Conservation (phyloP, 2,329 filamentous ascomycete species). For the Penicillium sp. region DNA sequence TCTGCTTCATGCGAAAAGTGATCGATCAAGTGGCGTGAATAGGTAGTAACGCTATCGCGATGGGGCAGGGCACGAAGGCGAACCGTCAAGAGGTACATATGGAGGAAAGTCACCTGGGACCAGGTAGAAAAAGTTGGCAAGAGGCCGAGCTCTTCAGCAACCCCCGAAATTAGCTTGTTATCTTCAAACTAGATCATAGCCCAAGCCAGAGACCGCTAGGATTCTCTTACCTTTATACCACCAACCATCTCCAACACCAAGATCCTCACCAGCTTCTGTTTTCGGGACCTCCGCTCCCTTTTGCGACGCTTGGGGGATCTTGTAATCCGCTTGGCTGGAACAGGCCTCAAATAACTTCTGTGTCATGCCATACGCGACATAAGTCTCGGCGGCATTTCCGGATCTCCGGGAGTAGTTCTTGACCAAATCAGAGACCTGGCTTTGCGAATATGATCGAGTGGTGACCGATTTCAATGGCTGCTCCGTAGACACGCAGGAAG, state of each 20-base stretch:
- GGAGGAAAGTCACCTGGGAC: constrained; percentile 93
- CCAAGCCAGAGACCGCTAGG: neutral
- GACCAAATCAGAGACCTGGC: constrained; percentile 26
- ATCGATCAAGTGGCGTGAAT: constrained; percentile 88
- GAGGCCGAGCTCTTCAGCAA: constrained; percentile 65
- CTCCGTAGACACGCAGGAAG: constrained; percentile 4
- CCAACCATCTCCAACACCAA: constrained; percentile 70
- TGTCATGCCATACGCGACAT: constrained; percentile 75
- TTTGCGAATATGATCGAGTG: constrained; percentile 16
- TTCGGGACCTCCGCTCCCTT: constrained; percentile 66
- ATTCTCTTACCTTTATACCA: constrained; percentile 72
- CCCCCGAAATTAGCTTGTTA: neutral
- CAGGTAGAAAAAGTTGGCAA: constrained; percentile 89
- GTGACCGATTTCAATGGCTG: constrained; percentile 12
- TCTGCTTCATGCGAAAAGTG: constrained; percentile 73
- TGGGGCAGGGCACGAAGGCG: constrained; percentile 74
- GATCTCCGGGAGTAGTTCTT: constrained; percentile 34
- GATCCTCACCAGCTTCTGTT: constrained; percentile 74
- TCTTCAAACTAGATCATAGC: neutral
- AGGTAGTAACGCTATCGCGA: constrained; percentile 64
- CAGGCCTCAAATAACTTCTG: constrained; percentile 76
- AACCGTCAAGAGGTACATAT: constrained; percentile 87
- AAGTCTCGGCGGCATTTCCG: constrained; percentile 57
- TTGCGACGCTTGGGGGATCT: constrained; percentile 64
- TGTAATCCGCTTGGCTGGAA: constrained; percentile 70